Evolutionary conservation across 176 grass and related monocot species (phyloP), one percentile per base, ranked within the genome.

Genomic region (Olyra latifolia): DNA sequence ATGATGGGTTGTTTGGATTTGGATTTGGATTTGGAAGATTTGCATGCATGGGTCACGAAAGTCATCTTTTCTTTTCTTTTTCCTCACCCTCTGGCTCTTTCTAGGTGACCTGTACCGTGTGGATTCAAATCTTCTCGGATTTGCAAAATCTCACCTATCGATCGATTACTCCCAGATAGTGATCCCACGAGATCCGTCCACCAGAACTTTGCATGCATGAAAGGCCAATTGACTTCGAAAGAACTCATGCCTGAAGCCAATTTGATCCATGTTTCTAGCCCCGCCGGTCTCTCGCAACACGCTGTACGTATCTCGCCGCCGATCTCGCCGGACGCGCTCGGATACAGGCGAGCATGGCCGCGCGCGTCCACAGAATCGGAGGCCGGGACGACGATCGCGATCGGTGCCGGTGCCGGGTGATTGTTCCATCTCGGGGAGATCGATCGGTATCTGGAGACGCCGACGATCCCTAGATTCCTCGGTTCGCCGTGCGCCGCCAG

Each of bases 31-130:
- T 13, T 22, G 2, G 52, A 43, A 28, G 85, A 87, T 62, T 62
- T 44, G 78, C 62, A 17, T 69, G 84, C 53, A 80, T 74, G 53
- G 25, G 15, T 41, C 75, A 22, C 44, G 62, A 7, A 43, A 53
- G 12, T 27, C 19, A 12, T 27, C 19, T 55, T 44, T 23, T 5
- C 43, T 72, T 72, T 82, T 29, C 4, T 0, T 1, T 8, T 11
- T 35, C 2, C 17, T 7, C n/a, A 0, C 9, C 1, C 38, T 43
- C 53, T 17, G 40, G 12, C 52, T 40, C 58, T 74, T 53, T 74
- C 22, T 15, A 65, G 42, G 42, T 25, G 41, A 49, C 3, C 9
- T 47, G 42, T 6, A 5, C 2, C 58, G 20, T 8, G 47, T 8
- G 15, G 47, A 30, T 19, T 62, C 12, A 28, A 54, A 74, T 82